These are phyloP conservation scores for Penicillium dipodomyicola DNA, from an alignment of 495 filamentous ascomycete genomes.

Conservation along the genomic window DNA sequence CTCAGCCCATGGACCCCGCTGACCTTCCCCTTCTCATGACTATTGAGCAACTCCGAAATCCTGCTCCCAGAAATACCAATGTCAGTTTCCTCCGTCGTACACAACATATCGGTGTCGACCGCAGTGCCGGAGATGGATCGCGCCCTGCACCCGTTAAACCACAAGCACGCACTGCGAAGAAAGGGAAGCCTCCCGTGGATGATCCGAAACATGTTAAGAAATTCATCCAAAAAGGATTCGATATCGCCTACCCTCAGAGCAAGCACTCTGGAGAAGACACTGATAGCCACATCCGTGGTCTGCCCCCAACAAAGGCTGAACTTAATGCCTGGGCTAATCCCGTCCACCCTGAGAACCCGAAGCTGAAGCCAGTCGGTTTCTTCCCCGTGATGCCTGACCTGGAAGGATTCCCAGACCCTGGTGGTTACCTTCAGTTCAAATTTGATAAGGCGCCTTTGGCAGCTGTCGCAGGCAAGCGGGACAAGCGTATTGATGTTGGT, in stretches of 20 bases:
- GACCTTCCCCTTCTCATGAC: conserved; percentile 80
- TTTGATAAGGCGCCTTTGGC: conserved; percentile 78
- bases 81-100: conserved; percentile 94
- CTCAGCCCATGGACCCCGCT: conserved; percentile 69
- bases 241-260: conserved; percentile 69
- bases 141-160: conserved; percentile 31
- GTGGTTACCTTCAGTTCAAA: conserved; percentile 83
- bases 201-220: conserved; percentile 79
- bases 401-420: conserved; percentile 82
- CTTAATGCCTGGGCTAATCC: conserved; percentile 68
- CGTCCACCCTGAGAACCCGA: conserved; percentile 78
- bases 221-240: conserved; percentile 81
- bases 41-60: conserved; percentile 77
- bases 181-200: conserved; percentile 55
- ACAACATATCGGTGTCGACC: conserved; percentile 85
- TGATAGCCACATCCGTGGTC: conserved; percentile 51
- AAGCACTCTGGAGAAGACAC: conserved; percentile 56
- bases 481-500: conserved; percentile 76
- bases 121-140: conserved; percentile 40
- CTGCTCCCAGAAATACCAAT: conserved; percentile 61
- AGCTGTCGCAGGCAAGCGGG: conserved; percentile 57
- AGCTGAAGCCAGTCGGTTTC: conserved; percentile 71
- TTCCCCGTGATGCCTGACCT: conserved; percentile 85
- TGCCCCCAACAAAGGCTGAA: conserved; percentile 55
- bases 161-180: conserved; percentile 43